Conservation (phyloP, 495 filamentous ascomycete genomes). For the Aspergillus mulundensis region DNA sequence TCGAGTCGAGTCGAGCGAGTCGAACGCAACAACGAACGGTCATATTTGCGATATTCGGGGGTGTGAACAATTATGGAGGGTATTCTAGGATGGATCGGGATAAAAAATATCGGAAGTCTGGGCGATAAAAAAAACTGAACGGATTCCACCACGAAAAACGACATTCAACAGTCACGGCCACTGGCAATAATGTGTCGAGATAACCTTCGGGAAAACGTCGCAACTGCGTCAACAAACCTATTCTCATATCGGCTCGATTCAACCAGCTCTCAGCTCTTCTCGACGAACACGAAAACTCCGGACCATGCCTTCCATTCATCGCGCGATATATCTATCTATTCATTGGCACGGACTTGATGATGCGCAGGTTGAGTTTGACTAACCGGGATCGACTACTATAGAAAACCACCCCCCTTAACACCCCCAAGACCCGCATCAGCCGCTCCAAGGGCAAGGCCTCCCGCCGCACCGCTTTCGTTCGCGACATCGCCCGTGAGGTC, state of each 20-base stretch:
- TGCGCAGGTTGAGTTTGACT: neutral
- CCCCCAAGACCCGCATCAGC: constrained; percentile 80
- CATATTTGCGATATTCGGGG: neutral
- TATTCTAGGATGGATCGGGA: no score
- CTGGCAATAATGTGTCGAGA: no score
- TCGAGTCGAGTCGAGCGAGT: constrained; percentile 10
- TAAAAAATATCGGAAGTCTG: no score
- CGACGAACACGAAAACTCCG: neutral
- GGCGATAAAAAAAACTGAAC: no score
- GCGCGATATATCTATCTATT: neutral
- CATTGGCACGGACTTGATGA: neutral
- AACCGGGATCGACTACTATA: constrained; percentile 34
- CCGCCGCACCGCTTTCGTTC: constrained; percentile 89
- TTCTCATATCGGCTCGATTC: neutral
- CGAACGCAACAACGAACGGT: neutral
- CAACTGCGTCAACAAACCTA: neutral
- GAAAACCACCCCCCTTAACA: constrained; percentile 85
- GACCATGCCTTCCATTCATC: constrained; percentile 4
- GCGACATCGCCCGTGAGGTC: constrained; percentile 94
- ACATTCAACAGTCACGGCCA: no score
- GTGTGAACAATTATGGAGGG: neutral
- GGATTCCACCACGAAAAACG: no score
- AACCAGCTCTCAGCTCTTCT: neutral
- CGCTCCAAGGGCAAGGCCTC: constrained; percentile 87
- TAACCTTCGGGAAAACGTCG: no score